Evolutionary conservation across 768 basidiomycete species (phyloP).

Genomic region (Hemileccinum rubropunctum): DNA sequence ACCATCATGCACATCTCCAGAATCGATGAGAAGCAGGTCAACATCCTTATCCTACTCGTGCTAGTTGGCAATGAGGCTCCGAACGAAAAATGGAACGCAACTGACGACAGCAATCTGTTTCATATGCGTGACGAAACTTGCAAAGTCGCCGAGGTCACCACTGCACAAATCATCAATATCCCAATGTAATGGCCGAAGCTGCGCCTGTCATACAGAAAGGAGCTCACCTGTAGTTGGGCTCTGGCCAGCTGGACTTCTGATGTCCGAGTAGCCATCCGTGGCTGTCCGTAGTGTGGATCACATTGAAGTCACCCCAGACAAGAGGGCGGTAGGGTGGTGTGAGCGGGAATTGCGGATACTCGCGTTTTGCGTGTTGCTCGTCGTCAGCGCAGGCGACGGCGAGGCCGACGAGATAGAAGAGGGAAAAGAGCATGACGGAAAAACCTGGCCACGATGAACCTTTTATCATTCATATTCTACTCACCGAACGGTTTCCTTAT

Average conservation of each 20-base stretch:
- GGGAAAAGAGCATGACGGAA: conserved; percentile 12
- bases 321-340: conserved; percentile 63
- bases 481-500: too few species aligned
- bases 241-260: conserved; percentile 67
- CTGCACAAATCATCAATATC: conserved; percentile 18
- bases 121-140: conserved; percentile 84
- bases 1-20: conserved; percentile 78
- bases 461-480: too few species aligned
- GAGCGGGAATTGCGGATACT: conserved; percentile 40
- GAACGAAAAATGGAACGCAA: background rate
- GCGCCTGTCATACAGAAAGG: background rate
- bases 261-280: conserved; percentile 85
- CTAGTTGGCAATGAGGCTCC: background rate
- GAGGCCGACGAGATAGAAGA: conserved; percentile 17
- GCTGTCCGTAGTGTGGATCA: conserved; percentile 84
- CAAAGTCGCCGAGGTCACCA: conserved; percentile 77
- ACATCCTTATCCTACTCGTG: conserved; percentile 57
- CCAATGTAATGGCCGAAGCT: background rate
- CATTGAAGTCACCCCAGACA: conserved; percentile 87
- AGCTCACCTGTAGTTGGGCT: conserved; percentile 67
- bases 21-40: conserved; percentile 80
- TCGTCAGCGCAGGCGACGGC: conserved; percentile 21
- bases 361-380: conserved; percentile 30
- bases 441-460: too few species aligned
- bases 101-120: conserved; percentile 64